These are phyloP conservation scores for Malbranchea zuffiana DNA, from an alignment of 2,329 filamentous ascomycete genomes.

Conservation along the genomic window DNA sequence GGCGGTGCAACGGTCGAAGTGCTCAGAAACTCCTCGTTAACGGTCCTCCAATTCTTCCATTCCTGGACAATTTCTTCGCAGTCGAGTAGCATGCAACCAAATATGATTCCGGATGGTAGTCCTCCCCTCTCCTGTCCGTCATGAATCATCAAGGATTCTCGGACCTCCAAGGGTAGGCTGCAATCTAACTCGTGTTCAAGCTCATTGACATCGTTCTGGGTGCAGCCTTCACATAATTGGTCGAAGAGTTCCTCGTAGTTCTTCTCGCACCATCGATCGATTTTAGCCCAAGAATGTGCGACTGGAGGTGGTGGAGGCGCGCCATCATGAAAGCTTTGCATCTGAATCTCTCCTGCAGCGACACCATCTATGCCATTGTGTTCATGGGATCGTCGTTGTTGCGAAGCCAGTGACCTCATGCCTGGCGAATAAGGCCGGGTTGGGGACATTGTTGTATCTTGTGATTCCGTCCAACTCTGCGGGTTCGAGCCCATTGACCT, in stretches of 20 bases:
- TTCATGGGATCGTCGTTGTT: conserved; percentile 48
- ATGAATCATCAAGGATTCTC: conserved; percentile 80
- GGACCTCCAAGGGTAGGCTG: conserved; percentile 82
- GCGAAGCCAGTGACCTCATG: conserved; percentile 65
- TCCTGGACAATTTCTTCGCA: conserved; percentile 98
- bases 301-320: conserved; percentile 81
- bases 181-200: conserved; percentile 92
- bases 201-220: conserved; percentile 90
- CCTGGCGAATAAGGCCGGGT: conserved; percentile 78
- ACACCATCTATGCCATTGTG: conserved; percentile 55
- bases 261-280: conserved; percentile 86
- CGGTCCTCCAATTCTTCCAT: conserved; percentile 90
- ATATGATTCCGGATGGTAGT: conserved; percentile 80
- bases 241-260: conserved; percentile 92
- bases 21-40: conserved; percentile 78
- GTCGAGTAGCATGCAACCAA: conserved; percentile 88
- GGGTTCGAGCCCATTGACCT: conserved; percentile 45
- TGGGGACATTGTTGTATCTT: conserved; percentile 45
- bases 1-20: conserved; percentile 42
- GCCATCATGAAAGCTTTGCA: conserved; percentile 92
- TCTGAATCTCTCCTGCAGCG: conserved; percentile 73
- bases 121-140: conserved; percentile 97
- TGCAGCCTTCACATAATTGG: conserved; percentile 84
- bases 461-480: conserved; percentile 52
- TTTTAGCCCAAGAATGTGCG: conserved; percentile 81